Conservation (phyloP, 345 rosid species). For the Eutrema japonicum region DNA sequence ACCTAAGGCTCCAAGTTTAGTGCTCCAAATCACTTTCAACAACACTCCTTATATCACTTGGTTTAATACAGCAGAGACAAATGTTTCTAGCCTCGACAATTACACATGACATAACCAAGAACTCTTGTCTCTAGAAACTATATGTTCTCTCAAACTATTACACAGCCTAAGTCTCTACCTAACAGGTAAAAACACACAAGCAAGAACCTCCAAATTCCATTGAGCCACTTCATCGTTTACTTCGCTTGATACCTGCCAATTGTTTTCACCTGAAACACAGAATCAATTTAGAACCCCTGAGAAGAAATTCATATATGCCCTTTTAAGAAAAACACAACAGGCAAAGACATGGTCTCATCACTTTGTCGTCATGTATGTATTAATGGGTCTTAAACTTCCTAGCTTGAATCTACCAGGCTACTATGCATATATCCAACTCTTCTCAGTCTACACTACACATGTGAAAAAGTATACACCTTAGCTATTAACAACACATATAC, state of each 20-base stretch:
- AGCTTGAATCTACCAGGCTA: slow-evolving; percentile 4
- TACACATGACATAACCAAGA: slow-evolving; percentile 11
- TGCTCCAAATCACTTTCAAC: background rate
- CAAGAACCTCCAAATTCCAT: slow-evolving; percentile 11
- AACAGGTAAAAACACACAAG: slow-evolving; percentile 14
- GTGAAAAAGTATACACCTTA: slow-evolving; percentile 1
- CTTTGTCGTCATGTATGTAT: slow-evolving; percentile 10
- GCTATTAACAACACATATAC: slow-evolving; percentile 12
- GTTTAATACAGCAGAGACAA: background rate
- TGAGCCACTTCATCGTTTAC: slow-evolving; percentile 17
- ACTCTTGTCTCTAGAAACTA: slow-evolving; percentile 16
- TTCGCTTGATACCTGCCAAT: slow-evolving; percentile 27
- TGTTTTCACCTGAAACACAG: slow-evolving; percentile 36
- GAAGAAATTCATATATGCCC: background rate
- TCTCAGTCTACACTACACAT: background rate
- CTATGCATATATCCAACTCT: slow-evolving; percentile 8
- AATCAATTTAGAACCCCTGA: background rate
- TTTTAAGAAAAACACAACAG: background rate
- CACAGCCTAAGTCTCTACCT: slow-evolving; percentile 27
- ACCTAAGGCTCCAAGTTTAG: background rate
- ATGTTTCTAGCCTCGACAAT: slow-evolving; percentile 9
- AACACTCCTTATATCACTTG: background rate
- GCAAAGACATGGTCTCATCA: slow-evolving; percentile 11
- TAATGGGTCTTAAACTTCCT: slow-evolving; percentile 12
- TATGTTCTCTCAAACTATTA: slow-evolving; percentile 3